Conservation (phyloP, 176 grass and related monocot species). For the Stipa capillata region DNA sequence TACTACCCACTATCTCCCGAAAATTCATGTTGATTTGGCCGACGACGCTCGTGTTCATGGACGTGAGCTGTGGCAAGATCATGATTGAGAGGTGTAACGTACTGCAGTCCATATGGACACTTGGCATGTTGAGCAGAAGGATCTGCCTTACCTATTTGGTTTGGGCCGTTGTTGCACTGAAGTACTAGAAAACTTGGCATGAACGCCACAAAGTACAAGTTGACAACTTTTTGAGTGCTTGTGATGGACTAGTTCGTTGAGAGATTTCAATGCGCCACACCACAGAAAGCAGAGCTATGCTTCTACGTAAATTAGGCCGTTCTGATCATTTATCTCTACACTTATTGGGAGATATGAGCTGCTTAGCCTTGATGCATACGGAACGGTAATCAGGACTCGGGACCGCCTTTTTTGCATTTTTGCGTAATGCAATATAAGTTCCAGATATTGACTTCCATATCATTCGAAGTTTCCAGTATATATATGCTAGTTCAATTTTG, state of each 20-base stretch:
- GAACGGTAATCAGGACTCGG: not conserved
- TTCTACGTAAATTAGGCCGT: not conserved
- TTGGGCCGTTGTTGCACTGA: slow-evolving; percentile 9
- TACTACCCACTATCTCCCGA: not conserved
- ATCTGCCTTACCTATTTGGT: not conserved
- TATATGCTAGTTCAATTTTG: not conserved
- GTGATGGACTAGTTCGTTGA: not conserved
- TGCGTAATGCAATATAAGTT: not conserved
- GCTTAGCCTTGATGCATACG: slow-evolving; percentile 17
- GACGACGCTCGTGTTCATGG: not conserved
- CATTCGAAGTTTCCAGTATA: not conserved
- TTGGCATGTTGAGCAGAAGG: not conserved
- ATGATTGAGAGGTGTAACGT: not conserved
- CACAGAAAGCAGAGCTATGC: not conserved
- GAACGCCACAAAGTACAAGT: not conserved
- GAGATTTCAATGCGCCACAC: slow-evolving; percentile 40
- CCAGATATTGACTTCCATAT: not conserved
- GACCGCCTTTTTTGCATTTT: not conserved
- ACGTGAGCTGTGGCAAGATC: not conserved
- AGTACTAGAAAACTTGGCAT: not conserved
- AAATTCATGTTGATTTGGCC: not conserved
- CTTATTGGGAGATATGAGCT: not conserved
- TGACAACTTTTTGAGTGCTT: not conserved
- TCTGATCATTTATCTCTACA: not conserved
- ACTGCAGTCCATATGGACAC: not conserved